phyloP scores from a whole-genome alignment of 2,329 filamentous ascomycete species.

The Geosmithia putterillii region DNA sequence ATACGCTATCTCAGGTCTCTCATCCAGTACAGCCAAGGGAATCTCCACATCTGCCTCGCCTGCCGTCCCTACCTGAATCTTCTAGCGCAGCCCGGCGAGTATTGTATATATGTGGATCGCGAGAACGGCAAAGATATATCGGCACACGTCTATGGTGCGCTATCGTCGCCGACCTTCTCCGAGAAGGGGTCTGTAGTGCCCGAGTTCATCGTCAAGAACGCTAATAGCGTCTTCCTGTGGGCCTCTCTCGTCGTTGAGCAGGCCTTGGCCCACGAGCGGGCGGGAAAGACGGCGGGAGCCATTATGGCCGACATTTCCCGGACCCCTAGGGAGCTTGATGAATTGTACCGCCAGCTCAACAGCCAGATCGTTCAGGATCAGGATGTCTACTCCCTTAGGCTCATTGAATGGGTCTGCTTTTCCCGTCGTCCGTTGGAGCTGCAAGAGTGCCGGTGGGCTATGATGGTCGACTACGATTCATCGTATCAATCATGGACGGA shows the following conservation, averaged over 20 bases:
- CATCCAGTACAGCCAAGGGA: background rate
- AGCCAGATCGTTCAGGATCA: background rate
- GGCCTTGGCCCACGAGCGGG: background rate
- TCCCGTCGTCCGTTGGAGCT: background rate
- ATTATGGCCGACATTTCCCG: background rate
- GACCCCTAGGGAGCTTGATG: background rate
- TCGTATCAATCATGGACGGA: background rate
- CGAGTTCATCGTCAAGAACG: background rate
- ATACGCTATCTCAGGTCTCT: too few species aligned
- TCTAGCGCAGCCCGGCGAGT: background rate
- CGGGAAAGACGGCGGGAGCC: background rate
- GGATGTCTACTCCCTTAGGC: too few species aligned
- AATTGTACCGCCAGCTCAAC: background rate
- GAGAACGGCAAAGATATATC: background rate
- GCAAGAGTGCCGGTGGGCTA: background rate
- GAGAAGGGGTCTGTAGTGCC: background rate
- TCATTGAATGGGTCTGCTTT: background rate
- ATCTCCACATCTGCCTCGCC: background rate
- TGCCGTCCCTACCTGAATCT: background rate
- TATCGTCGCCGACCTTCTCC: background rate
- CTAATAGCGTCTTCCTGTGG: constrained; percentile 1
- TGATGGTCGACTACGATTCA: background rate
- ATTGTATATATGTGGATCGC: background rate
- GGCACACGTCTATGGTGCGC: background rate
- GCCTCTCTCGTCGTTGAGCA: background rate